These are phyloP conservation scores for Prinsepia uniflora DNA, from an alignment of 306 rosid genomes.

Conservation along the genomic window DNA sequence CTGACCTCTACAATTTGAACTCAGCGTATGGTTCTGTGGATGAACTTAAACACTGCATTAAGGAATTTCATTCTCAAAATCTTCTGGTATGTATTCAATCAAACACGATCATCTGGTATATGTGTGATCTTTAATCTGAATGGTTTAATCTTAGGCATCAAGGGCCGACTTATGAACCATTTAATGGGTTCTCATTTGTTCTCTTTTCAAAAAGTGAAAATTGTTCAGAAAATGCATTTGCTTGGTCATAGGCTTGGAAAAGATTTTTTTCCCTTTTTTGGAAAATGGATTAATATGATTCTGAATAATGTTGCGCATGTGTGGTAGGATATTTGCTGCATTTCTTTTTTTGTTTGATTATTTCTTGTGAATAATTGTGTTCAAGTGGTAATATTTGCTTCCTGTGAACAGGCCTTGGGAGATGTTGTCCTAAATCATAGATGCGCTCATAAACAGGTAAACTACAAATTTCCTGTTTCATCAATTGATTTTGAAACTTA, in stretches of 20 bases:
- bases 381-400: slow-evolving; percentile 10
- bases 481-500: slow-evolving; percentile 1
- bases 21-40: slow-evolving; percentile 67
- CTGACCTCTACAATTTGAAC: slow-evolving; percentile 79
- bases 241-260: slow-evolving; percentile 1
- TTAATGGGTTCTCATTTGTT: not conserved
- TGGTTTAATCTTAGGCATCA: slow-evolving; percentile 15
- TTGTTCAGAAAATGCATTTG: not conserved
- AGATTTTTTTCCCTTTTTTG: not conserved
- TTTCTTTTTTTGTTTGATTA: slow-evolving; percentile 12
- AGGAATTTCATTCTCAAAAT: slow-evolving; percentile 65
- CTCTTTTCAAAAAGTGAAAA: not conserved
- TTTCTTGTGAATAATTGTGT: not conserved
- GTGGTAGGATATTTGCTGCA: not conserved
- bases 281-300: not conserved
- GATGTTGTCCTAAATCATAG: slow-evolving; percentile 82
- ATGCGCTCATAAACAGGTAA: slow-evolving; percentile 70
- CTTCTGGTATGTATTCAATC: slow-evolving; percentile 44
- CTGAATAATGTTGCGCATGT: not conserved
- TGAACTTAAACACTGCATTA: slow-evolving; percentile 63
- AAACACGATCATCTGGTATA: too few species aligned
- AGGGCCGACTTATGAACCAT: not conserved
- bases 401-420: slow-evolving; percentile 52
- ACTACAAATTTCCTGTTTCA: slow-evolving; percentile 8
- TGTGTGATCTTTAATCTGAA: slow-evolving; percentile 19